Percentiles rank a stretch among this genome's conserved stretches.
These are phyloP conservation scores for Lycium ferocissimum DNA, from an alignment of 257 asterid genomes.

Conservation along the genomic window DNA sequence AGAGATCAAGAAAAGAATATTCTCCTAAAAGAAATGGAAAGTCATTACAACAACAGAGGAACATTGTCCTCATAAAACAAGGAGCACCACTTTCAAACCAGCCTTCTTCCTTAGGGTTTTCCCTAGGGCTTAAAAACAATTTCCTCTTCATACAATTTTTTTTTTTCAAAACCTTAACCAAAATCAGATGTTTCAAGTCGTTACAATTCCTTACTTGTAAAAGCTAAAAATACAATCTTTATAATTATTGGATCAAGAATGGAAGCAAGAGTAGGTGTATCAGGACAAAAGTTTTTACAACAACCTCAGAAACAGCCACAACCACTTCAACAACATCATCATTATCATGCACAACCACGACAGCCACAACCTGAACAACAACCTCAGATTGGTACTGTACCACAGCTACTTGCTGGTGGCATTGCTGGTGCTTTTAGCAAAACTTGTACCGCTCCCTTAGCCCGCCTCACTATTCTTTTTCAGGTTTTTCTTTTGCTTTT, in stretches of 20 bases:
- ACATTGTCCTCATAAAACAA: constrained; percentile 20
- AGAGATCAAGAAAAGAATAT: constrained; percentile 22
- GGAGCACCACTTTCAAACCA: background rate
- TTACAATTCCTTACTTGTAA: background rate
- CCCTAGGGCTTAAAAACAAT: background rate
- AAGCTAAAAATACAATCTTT: background rate
- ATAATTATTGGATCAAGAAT: constrained; percentile 33
- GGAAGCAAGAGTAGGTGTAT: constrained; percentile 84
- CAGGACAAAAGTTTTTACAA: constrained; percentile 55
- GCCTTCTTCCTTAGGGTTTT: constrained; percentile 27
- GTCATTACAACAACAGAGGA: background rate
- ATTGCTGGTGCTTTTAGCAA: constrained; percentile 97
- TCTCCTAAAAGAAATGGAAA: background rate
- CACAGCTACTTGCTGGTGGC: constrained; percentile 96
- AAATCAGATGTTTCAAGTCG: background rate
- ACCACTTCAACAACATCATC: constrained; percentile 48
- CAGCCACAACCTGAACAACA: constrained; percentile 43
- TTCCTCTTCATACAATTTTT: background rate
- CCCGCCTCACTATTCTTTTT: constrained; percentile 92
- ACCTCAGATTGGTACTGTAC: constrained; percentile 80
- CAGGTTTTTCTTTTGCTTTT: constrained; percentile 54
- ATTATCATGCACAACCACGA: constrained; percentile 50
- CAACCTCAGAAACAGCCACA: constrained; percentile 37
- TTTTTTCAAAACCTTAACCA: background rate
- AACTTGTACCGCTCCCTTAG: constrained; percentile 93